Evolutionary conservation across 176 grass and related monocot genomes (phyloP), one percentile per base, ranked within the genome.

Genomic region (Musa schizocarpa): DNA sequence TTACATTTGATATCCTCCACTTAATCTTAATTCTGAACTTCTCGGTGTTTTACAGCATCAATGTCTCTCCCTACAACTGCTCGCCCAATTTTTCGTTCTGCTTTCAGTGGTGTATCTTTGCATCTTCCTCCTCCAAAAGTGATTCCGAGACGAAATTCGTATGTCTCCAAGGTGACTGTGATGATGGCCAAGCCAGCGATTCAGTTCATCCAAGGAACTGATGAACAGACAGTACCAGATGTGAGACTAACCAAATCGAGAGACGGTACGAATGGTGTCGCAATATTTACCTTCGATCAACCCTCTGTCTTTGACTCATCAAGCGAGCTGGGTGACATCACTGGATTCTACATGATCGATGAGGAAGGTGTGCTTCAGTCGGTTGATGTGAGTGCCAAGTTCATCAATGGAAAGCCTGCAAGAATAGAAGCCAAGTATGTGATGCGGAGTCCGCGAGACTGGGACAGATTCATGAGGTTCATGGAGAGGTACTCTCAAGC

Each of bases 401-500:
- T 96, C 72, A 84, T 92, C 50, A 96, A 96, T 24, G 92, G 92
- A 10, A 91, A 96, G 74, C 92, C 92, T 52, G 66, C 82, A 50
- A 75, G 8, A 50, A 77, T 96, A 58, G 92, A 96, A 65, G 92
- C 92, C 81, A 96, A 96, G 75, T 85, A 96, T 57, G 73, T 91
- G 19, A 96, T 96, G 92, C 73, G 88, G 69, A 79, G 79, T 14
- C 65, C 86, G 17, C 14, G 77, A 11, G 92, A 96, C 0, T 96
- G 92, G 92, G 92, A 96, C 80, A 83, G 92, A 69, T 96, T 96
- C 81, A 96, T 89, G 92, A 80, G 86, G 67, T 96, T 96, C 84
- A 91, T 96, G 92, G 92, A 96, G 86, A 86, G 92, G 34, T 96
- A 96, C 82, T 96, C 92, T 63, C 82, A 87, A 81, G 92, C 86